Evolutionary conservation across 768 basidiomycete species (phyloP), one percentile per base, ranked within the genome.

Genomic region (Strobilomyces dryophilus): DNA sequence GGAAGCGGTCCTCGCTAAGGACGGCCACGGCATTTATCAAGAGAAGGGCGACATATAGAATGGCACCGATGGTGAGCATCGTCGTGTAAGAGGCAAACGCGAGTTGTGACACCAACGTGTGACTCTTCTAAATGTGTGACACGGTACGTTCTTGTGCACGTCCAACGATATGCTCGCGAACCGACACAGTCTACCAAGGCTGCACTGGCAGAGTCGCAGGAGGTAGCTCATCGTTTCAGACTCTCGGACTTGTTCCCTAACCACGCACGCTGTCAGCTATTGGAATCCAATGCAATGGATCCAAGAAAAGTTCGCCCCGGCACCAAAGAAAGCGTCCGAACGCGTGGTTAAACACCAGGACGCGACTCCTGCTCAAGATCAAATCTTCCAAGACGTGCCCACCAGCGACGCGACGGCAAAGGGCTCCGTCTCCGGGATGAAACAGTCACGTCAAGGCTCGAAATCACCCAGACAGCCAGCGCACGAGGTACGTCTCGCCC

Each of bases 21-120:
- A 99, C 86, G 8, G 95, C 95, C 69, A 98, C 83, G 42, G 94
- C 92, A 70, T 99, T 98, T 62, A 94, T 83, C 66, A 98, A 76
- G 40, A 99, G 83, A 21, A 99, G 77, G 24, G 83, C 75, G 51
- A 93, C 87, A 75, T 97, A 92, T 61, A 98, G 73, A 58, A 97
- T 80, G 15, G 80, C 80, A 37, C 89, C 89, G 42, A 91, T 72
- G 53, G 78, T 70, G 53, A 82, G 71, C 79, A 84, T 83, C 51
- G 60, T 66, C 62, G 61, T 54, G 62, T 56, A 29, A 29, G 5
- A 29, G 24, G 24, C 10, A n/a, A 42, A 43, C 45, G 57, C 39
- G 55, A 35, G 32, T 49, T n/a, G 60, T 62, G 59, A 64, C 64
- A 11, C 18, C 21, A 24, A 14, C 18, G 48, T 35, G 61, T 66